These are phyloP conservation scores for Vitis labrusca DNA, from an alignment of 164 flowering plant species.

Conservation along the genomic window DNA sequence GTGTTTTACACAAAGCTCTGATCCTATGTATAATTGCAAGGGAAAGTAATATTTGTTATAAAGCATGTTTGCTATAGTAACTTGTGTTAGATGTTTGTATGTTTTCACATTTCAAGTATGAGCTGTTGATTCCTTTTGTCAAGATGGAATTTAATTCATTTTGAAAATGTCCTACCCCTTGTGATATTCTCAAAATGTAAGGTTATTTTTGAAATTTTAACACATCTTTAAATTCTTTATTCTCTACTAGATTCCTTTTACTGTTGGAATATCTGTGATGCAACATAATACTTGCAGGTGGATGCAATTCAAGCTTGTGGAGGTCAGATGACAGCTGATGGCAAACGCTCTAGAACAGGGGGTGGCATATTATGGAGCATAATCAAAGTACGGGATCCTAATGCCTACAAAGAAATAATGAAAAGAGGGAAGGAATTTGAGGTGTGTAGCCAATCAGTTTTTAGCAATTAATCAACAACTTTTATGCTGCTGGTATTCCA, in stretches of 20 bases:
- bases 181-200: neutral
- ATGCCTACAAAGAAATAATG: conserved; percentile 88
- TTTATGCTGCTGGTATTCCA: neutral
- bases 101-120: no score
- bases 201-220: neutral
- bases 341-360: conserved; percentile 60
- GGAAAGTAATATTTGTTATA: neutral
- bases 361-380: conserved; percentile 92
- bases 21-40: no score
- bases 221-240: neutral
- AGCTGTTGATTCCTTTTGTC: no score
- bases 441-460: conserved; percentile 38
- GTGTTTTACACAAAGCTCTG: neutral
- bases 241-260: neutral
- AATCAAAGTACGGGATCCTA: conserved; percentile 79
- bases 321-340: conserved; percentile 94
- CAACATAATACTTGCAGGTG: conserved; percentile 50
- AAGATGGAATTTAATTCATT: no score
- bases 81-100: no score
- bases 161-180: neutral
- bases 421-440: conserved; percentile 76
- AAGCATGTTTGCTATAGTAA: no score
- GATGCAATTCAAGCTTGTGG: conserved; percentile 90
- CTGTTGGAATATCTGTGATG: neutral
- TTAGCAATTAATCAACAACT: neutral